Evolutionary conservation across 228 moss, liverwort and hornwort genomes (phyloP).

Genomic region (Sphagnum fallax): DNA sequence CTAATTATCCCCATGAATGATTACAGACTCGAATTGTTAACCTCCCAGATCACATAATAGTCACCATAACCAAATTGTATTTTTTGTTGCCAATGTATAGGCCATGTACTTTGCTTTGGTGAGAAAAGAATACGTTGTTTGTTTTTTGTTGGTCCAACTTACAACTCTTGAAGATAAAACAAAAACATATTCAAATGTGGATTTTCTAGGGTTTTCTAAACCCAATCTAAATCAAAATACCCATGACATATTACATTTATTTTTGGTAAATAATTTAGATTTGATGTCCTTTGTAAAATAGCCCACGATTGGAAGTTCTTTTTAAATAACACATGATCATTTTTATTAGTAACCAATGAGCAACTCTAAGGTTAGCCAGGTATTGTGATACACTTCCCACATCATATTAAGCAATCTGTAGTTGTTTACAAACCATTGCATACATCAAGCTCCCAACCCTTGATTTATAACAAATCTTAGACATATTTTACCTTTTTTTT

Average conservation of each 20-base stretch:
- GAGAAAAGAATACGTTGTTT: neutral
- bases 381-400: no score
- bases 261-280: neutral
- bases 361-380: no score
- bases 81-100: neutral
- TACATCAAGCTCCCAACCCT: neutral
- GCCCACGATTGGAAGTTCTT: neutral
- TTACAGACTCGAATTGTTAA: no score
- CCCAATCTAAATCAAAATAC: neutral
- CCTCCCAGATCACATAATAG: no score
- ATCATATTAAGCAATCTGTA: neutral
- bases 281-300: neutral
- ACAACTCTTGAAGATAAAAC: neutral
- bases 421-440: neutral
- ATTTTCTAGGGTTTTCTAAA: no score
- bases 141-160: neutral
- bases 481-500: neutral
- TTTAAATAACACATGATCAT: neutral
- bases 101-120: neutral
- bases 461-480: neutral
- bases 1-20: no score
- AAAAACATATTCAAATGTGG: neutral
- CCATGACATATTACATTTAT: neutral
- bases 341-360: neutral
- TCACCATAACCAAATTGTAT: no score